Conservation (phyloP, 2,329 filamentous ascomycete species). For the Fusarium buxicola region DNA sequence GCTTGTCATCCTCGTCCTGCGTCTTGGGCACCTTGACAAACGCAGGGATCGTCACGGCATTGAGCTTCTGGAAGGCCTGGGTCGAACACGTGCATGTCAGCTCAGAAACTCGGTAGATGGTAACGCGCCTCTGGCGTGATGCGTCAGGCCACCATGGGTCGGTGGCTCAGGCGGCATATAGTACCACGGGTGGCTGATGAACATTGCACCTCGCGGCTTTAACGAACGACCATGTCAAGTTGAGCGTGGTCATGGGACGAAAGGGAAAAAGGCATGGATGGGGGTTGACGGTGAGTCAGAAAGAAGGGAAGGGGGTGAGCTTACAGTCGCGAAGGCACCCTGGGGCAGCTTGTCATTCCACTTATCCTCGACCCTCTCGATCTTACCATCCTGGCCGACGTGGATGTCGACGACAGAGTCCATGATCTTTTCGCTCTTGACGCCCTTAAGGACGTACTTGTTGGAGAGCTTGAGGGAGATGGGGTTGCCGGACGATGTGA, state of each 20-base stretch:
- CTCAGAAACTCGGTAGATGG: conserved; percentile 25
- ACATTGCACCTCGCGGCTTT: background rate
- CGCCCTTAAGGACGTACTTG: conserved; percentile 53
- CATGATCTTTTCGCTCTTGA: conserved; percentile 60
- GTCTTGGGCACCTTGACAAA: conserved; percentile 16
- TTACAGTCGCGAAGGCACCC: conserved; percentile 49
- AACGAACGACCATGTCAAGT: conserved; percentile 23
- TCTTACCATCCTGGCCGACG: conserved; percentile 50
- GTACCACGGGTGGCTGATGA: conserved; percentile 31
- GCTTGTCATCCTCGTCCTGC: conserved; percentile 21
- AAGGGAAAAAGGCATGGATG: background rate
- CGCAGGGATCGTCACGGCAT: conserved; percentile 21
- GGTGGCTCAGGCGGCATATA: conserved; percentile 37
- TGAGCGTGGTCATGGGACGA: background rate
- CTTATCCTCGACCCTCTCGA: conserved; percentile 51
- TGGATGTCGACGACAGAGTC: conserved; percentile 55
- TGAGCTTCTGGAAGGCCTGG: conserved; percentile 26
- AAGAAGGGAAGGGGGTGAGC: conserved; percentile 25
- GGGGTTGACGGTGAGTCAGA: background rate
- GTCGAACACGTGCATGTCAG: conserved; percentile 29
- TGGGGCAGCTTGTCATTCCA: conserved; percentile 54
- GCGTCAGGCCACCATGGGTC: conserved; percentile 43
- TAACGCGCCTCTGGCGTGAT: conserved; percentile 32
- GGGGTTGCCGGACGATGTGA: conserved; percentile 67
- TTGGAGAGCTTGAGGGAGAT: conserved; percentile 63